Conservation (phyloP, 768 basidiomycete genomes). For the Boletus barrowsii region DNA sequence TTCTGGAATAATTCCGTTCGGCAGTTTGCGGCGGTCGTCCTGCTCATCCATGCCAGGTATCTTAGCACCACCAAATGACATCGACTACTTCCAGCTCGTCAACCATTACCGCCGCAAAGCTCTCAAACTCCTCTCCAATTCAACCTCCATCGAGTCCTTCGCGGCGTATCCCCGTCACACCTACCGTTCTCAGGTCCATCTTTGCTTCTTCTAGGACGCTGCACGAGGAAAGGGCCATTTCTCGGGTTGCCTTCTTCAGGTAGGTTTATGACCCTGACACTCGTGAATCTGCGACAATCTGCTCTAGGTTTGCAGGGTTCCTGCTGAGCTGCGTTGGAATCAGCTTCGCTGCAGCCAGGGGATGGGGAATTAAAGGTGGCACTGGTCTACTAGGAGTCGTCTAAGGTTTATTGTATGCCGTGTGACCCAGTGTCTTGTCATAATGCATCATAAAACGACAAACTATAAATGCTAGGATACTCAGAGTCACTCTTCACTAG, state of each 20-base stretch:
- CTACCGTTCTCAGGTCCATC: constrained; percentile 76
- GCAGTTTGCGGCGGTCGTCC: constrained; percentile 21
- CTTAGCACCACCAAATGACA: constrained; percentile 8
- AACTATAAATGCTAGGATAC: not conserved
- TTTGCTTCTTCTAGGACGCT: constrained; percentile 83
- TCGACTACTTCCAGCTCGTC: constrained; percentile 52
- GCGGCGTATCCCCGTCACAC: constrained; percentile 78
- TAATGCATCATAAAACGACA: constrained; percentile 2
- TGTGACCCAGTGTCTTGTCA: not conserved
- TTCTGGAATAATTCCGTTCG: not conserved
- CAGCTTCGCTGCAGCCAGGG: constrained; percentile 68
- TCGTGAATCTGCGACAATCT: not conserved
- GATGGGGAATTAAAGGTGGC: constrained; percentile 62
- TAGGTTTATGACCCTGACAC: constrained; percentile 25
- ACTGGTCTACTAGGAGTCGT: constrained; percentile 70
- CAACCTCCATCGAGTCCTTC: constrained; percentile 44
- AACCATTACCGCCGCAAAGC: constrained; percentile 41
- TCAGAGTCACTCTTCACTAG: constrained; percentile 9
- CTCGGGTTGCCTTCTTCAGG: constrained; percentile 86
- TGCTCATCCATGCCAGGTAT: not conserved
- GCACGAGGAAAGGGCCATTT: constrained; percentile 79
- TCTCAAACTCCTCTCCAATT: constrained; percentile 26
- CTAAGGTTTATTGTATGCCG: constrained; percentile 20
- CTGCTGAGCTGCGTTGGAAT: constrained; percentile 79
- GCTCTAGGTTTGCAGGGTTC: constrained; percentile 72